These are phyloP conservation scores for Phellinidium pouzarii DNA, from an alignment of 1,284 basidiomycete genomes.

Conservation along the genomic window DNA sequence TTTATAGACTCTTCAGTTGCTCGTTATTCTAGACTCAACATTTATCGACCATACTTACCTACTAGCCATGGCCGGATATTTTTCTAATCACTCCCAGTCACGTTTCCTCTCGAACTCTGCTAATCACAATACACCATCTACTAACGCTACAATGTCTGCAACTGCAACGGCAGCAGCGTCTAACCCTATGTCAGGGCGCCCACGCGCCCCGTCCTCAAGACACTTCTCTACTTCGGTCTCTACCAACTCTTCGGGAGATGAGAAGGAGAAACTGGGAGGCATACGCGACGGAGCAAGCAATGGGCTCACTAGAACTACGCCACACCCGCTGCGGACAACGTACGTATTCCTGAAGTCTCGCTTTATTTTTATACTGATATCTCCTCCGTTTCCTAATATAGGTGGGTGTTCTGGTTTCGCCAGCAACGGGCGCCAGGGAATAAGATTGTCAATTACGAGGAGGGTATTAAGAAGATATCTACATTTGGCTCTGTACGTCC, in stretches of 20 bases:
- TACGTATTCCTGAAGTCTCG: slow-evolving; percentile 45
- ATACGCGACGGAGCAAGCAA: slow-evolving; percentile 30
- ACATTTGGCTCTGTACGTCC: slow-evolving; percentile 64
- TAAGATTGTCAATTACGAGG: slow-evolving; percentile 76
- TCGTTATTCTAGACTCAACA: slow-evolving; percentile 3
- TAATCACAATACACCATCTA: slow-evolving; percentile 22
- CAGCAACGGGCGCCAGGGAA: slow-evolving; percentile 76
- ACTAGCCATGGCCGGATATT: slow-evolving; percentile 47
- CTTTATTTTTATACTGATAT: slow-evolving; percentile 18
- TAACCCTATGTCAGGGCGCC: slow-evolving; percentile 30
- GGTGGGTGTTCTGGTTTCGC: slow-evolving; percentile 84
- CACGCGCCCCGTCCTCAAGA: slow-evolving; percentile 52
- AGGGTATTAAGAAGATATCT: slow-evolving; percentile 80
- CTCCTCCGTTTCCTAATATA: slow-evolving; percentile 28
- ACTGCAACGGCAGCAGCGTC: slow-evolving; percentile 20
- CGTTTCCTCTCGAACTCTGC: slow-evolving; percentile 52
- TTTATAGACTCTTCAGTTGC: not conserved
- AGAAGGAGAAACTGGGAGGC: slow-evolving; percentile 37
- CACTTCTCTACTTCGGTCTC: slow-evolving; percentile 67
- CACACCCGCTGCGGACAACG: slow-evolving; percentile 78
- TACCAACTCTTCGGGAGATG: slow-evolving; percentile 32
- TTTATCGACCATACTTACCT: slow-evolving; percentile 5
- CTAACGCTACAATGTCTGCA: slow-evolving; percentile 13
- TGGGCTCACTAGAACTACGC: slow-evolving; percentile 25
- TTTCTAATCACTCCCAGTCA: slow-evolving; percentile 73